These are phyloP conservation scores for Penicillium macrosclerotiorum DNA, from an alignment of 495 filamentous ascomycete species.

Conservation along the genomic window DNA sequence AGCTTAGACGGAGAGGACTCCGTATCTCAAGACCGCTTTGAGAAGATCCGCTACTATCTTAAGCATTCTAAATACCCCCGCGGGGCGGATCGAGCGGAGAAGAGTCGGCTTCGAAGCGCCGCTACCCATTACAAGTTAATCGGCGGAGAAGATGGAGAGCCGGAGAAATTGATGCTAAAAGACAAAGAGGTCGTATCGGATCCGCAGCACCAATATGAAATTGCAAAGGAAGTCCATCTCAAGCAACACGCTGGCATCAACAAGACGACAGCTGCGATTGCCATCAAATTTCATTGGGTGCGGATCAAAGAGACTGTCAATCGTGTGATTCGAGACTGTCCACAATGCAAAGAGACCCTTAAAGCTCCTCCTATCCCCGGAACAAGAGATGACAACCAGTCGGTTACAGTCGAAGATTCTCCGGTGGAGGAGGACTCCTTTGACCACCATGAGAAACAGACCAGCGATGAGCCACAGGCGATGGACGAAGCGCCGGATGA, in stretches of 20 bases:
- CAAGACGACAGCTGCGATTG: constrained; percentile 93
- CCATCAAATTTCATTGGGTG: constrained; percentile 96
- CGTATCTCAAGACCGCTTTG: constrained; percentile 93
- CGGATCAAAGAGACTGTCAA: constrained; percentile 97
- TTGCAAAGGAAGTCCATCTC: constrained; percentile 72
- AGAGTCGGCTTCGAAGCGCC: constrained; percentile 86
- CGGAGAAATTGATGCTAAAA: constrained; percentile 89
- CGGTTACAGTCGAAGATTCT: constrained; percentile 19
- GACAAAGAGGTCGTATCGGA: constrained; percentile 97
- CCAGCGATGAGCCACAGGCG: constrained; percentile 22
- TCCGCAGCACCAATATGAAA: constrained; percentile 87
- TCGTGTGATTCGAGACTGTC: constrained; percentile 87
- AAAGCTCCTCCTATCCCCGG: constrained; percentile 50
- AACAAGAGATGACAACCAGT: constrained; percentile 26
- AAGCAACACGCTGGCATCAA: constrained; percentile 92
- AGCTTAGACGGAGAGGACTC: constrained; percentile 76
- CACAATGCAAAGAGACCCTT: constrained; percentile 80
- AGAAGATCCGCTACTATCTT: constrained; percentile 97
- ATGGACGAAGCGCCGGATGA: constrained; percentile 36
- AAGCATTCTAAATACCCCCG: constrained; percentile 91
- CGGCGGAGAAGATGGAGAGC: constrained; percentile 43
- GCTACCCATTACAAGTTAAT: constrained; percentile 92
- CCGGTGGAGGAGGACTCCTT: constrained; percentile 18
- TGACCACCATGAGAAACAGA: constrained; percentile 17
- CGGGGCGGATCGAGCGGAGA: constrained; percentile 92